Percentiles rank a stretch among this genome's conserved stretches.
Conservation (phyloP, 73 alveolate genomes). For the Blepharisma japonicum region DNA sequence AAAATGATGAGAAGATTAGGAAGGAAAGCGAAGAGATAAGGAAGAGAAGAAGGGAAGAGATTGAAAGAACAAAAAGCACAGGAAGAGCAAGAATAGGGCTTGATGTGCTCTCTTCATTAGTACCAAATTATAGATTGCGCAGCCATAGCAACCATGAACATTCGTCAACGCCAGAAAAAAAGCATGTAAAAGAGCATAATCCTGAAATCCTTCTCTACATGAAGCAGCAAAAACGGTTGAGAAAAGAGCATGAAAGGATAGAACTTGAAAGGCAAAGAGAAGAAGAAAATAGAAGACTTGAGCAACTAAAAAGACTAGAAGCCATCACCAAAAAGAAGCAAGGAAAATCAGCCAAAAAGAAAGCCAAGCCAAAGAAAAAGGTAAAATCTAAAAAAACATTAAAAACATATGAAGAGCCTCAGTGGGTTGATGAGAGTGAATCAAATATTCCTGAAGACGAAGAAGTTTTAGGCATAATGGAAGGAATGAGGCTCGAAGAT, state of each 20-base stretch:
- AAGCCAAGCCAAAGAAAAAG: neutral
- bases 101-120: neutral
- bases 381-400: neutral
- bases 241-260: neutral
- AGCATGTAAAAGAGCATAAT: neutral
- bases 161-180: neutral
- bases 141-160: no score
- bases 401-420: neutral
- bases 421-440: neutral
- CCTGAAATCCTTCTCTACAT: neutral
- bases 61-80: constrained; percentile 21
- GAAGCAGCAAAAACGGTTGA: neutral
- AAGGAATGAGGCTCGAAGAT: neutral
- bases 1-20: constrained; percentile 1
- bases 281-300: constrained; percentile 2
- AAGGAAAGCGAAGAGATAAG: constrained; percentile 24
- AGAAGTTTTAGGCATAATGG: neutral
- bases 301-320: neutral
- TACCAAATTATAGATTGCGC: no score
- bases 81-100: constrained; percentile 23
- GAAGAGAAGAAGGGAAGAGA: constrained; percentile 14
- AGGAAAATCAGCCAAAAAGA: neutral
- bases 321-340: neutral
- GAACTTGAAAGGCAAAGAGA: neutral
- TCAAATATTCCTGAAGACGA: constrained; percentile 3